phyloP scores from a whole-genome alignment of 805 yeast species.

The Candida ponderosae region DNA sequence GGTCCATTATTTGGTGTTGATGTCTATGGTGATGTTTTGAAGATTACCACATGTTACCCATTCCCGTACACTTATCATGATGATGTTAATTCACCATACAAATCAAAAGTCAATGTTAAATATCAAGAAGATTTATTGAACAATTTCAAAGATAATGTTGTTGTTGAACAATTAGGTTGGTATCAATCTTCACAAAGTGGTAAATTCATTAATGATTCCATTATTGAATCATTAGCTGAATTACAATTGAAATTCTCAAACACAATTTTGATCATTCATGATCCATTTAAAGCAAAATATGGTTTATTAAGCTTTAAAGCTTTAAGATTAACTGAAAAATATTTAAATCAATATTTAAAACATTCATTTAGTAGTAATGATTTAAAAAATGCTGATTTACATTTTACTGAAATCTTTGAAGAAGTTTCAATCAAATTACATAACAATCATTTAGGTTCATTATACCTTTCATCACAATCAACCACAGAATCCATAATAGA shows the following conservation, averaged over 20 bases:
- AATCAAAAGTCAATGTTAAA: constrained; percentile 51
- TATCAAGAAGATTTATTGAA: constrained; percentile 64
- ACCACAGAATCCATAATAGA: neutral
- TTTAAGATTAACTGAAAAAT: constrained; percentile 55
- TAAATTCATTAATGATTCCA: constrained; percentile 54
- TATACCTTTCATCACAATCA: constrained; percentile 28
- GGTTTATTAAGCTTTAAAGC: constrained; percentile 62
- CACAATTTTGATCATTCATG: constrained; percentile 54
- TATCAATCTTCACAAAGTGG: constrained; percentile 67
- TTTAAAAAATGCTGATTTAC: constrained; percentile 50
- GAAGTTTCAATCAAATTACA: constrained; percentile 62
- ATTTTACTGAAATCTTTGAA: constrained; percentile 58
- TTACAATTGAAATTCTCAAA: constrained; percentile 50
- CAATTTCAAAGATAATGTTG: constrained; percentile 53
- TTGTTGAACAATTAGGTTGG: constrained; percentile 74
- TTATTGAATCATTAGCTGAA: constrained; percentile 62
- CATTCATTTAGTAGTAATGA: constrained; percentile 62
- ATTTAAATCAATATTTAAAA: constrained; percentile 39
- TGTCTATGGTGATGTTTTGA: constrained; percentile 37
- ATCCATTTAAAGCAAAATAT: constrained; percentile 58
- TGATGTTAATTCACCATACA: constrained; percentile 52
- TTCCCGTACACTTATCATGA: constrained; percentile 55
- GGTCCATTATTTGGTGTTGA: constrained; percentile 77
- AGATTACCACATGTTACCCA: constrained; percentile 54
- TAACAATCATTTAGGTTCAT: constrained; percentile 60